Conservation (phyloP, 2,329 filamentous ascomycete species). For the Claviceps sp. region DNA sequence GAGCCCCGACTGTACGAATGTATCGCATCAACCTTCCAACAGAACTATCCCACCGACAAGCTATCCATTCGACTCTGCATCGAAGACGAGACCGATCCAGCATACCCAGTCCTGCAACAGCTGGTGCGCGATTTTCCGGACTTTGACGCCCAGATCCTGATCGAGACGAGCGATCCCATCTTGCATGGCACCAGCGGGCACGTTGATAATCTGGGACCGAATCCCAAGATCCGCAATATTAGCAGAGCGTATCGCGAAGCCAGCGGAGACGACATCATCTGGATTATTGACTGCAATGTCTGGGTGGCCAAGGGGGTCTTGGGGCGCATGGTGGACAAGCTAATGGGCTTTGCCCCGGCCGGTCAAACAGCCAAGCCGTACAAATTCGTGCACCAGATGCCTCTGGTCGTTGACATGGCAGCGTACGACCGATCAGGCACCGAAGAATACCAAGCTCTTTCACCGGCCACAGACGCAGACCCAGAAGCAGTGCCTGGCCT, state of each 20-base stretch:
- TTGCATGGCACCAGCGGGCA: conserved; percentile 42
- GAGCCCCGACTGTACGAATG: conserved; percentile 88
- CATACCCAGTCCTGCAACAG: conserved; percentile 58
- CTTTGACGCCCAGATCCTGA: conserved; percentile 57
- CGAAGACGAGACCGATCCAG: conserved; percentile 58
- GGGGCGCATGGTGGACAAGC: conserved; percentile 77
- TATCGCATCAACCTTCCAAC: conserved; percentile 70
- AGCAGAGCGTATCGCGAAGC: conserved; percentile 85
- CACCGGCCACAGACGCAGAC: conserved; percentile 20
- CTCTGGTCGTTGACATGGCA: conserved; percentile 67
- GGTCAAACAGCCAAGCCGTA: conserved; percentile 40
- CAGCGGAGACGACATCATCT: conserved; percentile 77
- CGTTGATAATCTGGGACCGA: conserved; percentile 61
- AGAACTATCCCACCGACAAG: conserved; percentile 65
- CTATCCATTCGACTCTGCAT: conserved; percentile 76
- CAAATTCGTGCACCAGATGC: conserved; percentile 93
- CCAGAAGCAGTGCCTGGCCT: conserved; percentile 8
- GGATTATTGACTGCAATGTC: conserved; percentile 93
- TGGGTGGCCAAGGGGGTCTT: conserved; percentile 74
- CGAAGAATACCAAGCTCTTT: conserved; percentile 17
- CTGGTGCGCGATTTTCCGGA: conserved; percentile 61
- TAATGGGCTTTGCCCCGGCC: conserved; percentile 53
- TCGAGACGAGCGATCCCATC: conserved; percentile 71
- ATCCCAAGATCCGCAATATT: conserved; percentile 97
- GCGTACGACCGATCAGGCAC: conserved; percentile 13